These are phyloP conservation scores for Nothophoma quercina DNA, from an alignment of 2,329 filamentous ascomycete genomes.

Conservation along the genomic window DNA sequence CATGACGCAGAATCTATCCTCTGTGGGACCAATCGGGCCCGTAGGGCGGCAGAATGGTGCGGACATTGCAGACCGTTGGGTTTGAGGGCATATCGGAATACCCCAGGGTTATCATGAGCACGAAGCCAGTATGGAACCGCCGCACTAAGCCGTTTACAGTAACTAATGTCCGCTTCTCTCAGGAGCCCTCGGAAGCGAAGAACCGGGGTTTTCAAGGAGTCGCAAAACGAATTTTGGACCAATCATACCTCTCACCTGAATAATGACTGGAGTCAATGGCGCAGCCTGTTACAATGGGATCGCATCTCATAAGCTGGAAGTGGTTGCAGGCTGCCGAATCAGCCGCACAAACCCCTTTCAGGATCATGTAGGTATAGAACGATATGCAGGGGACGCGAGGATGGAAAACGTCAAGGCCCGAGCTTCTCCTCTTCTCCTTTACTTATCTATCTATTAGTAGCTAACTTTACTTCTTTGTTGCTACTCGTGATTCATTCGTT, in stretches of 20 bases:
- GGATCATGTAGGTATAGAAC: neutral
- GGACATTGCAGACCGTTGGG: too few species aligned
- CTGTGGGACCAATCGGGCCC: too few species aligned
- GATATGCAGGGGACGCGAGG: neutral
- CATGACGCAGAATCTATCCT: too few species aligned
- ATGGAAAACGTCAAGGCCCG: neutral
- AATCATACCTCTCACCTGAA: neutral
- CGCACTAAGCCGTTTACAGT: slow-evolving; percentile 2
- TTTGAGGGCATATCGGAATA: too few species aligned
- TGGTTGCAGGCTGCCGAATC: neutral
- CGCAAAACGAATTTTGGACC: neutral
- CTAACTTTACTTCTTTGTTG: slow-evolving; percentile 1
- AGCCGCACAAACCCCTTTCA: neutral
- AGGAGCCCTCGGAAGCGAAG: neutral
- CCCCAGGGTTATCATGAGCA: neutral
- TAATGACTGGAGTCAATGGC: neutral
- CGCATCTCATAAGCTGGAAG: neutral
- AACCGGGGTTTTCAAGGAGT: neutral
- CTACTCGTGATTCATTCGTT: neutral
- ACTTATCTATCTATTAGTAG: neutral
- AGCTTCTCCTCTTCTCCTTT: neutral
- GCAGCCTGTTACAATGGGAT: neutral
- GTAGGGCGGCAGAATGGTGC: too few species aligned
- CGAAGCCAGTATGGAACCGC: neutral
- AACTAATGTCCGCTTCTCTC: slow-evolving; percentile 5